These are phyloP conservation scores for Isabelozyma gotoi DNA, from an alignment of 805 yeast genomes.

Conservation along the genomic window DNA sequence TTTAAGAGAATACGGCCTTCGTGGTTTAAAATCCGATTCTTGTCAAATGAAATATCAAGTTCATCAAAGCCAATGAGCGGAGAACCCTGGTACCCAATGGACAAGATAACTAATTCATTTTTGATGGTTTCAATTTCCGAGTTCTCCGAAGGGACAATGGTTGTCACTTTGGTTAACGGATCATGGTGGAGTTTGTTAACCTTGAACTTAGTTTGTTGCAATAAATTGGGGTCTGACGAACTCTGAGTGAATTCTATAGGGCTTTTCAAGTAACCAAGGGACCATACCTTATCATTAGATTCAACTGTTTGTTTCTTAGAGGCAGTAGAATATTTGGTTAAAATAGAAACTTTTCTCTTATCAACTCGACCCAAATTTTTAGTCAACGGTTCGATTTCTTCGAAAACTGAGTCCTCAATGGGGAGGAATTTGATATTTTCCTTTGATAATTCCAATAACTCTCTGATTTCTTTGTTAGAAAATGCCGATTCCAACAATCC, in stretches of 20 bases:
- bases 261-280: constrained; percentile 63
- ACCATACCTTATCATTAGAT: constrained; percentile 47
- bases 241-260: constrained; percentile 56
- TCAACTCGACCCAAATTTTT: constrained; percentile 47
- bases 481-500: constrained; percentile 86
- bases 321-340: constrained; percentile 46
- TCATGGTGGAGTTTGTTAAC: constrained; percentile 46
- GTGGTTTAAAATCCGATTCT: constrained; percentile 29
- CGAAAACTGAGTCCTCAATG: constrained; percentile 30
- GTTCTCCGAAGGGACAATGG: constrained; percentile 35
- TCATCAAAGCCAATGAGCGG: constrained; percentile 60
- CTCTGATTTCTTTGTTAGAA: constrained; percentile 89
- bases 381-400: constrained; percentile 19
- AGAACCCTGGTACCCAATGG: constrained; percentile 79
- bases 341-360: constrained; percentile 64
- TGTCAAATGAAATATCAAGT: constrained; percentile 25
- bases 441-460: constrained; percentile 60
- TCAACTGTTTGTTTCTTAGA: background rate
- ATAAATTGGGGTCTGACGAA: constrained; percentile 31
- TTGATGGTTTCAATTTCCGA: constrained; percentile 24
- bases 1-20: constrained; percentile 30
- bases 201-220: constrained; percentile 50
- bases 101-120: constrained; percentile 70
- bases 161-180: constrained; percentile 28
- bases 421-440: constrained; percentile 44